Evolutionary conservation across 495 filamentous ascomycete genomes (phyloP).

Genomic region (Talaromyces borbonicus): DNA sequence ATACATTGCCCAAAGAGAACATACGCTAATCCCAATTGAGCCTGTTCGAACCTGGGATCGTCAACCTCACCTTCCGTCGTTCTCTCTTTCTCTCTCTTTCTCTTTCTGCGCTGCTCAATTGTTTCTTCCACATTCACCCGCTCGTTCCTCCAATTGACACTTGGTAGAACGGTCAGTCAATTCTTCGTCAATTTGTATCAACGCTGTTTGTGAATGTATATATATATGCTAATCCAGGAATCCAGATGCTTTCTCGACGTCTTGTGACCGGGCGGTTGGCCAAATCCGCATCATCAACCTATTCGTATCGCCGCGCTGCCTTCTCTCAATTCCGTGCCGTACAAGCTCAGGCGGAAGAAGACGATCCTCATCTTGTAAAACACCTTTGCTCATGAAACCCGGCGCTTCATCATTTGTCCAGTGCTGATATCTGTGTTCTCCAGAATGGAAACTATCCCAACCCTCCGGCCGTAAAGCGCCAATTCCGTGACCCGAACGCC

Average conservation of each 20-base stretch:
- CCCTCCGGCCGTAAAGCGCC: slow-evolving; percentile 71
- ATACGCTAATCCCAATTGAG: background rate
- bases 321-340: slow-evolving; percentile 42
- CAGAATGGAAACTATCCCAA: slow-evolving; percentile 93
- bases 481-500: slow-evolving; percentile 83
- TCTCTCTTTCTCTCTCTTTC: slow-evolving; percentile 12
- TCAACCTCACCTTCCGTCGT: slow-evolving; percentile 16
- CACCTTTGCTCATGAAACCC: slow-evolving; percentile 5
- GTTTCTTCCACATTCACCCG: slow-evolving; percentile 7
- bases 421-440: slow-evolving; percentile 8
- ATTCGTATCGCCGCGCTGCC: slow-evolving; percentile 43
- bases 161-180: slow-evolving; percentile 24
- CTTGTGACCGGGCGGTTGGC: slow-evolving; percentile 41
- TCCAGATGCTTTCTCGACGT: slow-evolving; percentile 58
- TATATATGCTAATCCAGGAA: background rate
- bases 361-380: slow-evolving; percentile 70
- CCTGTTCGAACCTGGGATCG: slow-evolving; percentile 21
- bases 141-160: slow-evolving; percentile 17
- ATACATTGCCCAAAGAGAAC: too few relatives aligned
- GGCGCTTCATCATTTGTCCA: slow-evolving; percentile 9
- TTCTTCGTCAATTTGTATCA: too few relatives aligned
- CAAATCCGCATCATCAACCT: slow-evolving; percentile 33
- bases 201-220: background rate
- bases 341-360: slow-evolving; percentile 45
- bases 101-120: slow-evolving; percentile 16